phyloP scores from a whole-genome alignment of 225 moss, liverwort and hornwort species.

The Asterella californica region DNA sequence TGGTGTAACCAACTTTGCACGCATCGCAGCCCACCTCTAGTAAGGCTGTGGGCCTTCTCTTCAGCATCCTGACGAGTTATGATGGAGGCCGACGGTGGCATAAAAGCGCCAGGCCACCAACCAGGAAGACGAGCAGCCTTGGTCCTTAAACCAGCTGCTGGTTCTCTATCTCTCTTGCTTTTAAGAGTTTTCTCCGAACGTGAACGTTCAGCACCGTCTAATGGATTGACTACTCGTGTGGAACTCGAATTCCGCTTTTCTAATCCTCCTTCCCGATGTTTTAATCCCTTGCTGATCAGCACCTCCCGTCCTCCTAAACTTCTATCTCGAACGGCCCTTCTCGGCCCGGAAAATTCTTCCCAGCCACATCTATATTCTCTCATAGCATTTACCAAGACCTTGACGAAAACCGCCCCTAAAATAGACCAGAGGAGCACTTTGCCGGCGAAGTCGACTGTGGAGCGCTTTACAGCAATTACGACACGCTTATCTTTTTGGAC shows the following conservation, averaged over 20 bases:
- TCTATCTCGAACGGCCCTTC: constrained; percentile 65
- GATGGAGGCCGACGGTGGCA: constrained; percentile 48
- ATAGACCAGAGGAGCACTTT: constrained; percentile 70
- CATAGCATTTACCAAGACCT: constrained; percentile 50
- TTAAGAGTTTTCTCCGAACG: constrained; percentile 71
- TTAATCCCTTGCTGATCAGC: constrained; percentile 42
- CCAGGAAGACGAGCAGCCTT: constrained; percentile 57
- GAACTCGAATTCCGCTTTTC: constrained; percentile 43
- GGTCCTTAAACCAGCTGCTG: constrained; percentile 19
- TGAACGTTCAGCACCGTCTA: constrained; percentile 61
- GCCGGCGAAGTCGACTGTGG: constrained; percentile 72
- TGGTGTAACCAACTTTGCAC: neutral
- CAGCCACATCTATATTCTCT: constrained; percentile 74
- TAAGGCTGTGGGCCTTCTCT: constrained; percentile 58
- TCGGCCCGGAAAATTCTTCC: constrained; percentile 61
- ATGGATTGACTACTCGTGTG: constrained; percentile 47
- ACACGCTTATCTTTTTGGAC: constrained; percentile 71
- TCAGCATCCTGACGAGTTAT: constrained; percentile 53
- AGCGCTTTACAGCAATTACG: constrained; percentile 72
- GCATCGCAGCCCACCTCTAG: constrained; percentile 48
- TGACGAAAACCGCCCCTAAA: constrained; percentile 53
- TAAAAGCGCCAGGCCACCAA: constrained; percentile 77
- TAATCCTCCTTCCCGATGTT: constrained; percentile 59
- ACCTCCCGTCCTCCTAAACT: constrained; percentile 86
- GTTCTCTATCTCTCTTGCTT: constrained; percentile 32